Evolutionary conservation across 805 yeast genomes (phyloP), one percentile per base, ranked within the genome.

Genomic region (Candida xiaguanensis): DNA sequence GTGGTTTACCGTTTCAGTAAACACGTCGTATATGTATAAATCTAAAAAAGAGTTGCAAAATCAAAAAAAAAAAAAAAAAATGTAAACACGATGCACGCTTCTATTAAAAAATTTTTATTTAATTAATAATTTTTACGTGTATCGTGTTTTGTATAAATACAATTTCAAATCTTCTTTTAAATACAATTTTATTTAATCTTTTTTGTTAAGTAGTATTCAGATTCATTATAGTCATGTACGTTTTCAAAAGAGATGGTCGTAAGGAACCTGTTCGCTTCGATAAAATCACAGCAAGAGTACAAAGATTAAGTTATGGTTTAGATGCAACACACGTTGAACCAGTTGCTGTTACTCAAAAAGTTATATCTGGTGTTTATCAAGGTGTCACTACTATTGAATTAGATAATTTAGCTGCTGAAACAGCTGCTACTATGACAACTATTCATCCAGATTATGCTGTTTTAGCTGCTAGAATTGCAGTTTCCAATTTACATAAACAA

Each of bases 371-470:
- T 61, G 96, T 93, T 41, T 93, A 91, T 63, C 95, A 88, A 56
- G 98, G 98, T 55, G 99, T 93, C 38, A 89, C 91, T 55, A 93
- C 98, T 40, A 77, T 84, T 45, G 97, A 93, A 46, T 63, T 68
- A 46, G 74, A 68, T 48, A 67, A 68, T 52, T 66, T 68, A 50
- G 90, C 98, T 35, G 97, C 98, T 31, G 99, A 93, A 66, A 89
- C 96, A 26, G 95, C 96, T 42, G 98, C 98, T 31, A 85, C 84
- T 58, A 87, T 93, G 96, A 89, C 97, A 43, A 91, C 98, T 9
- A 78, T 86, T 46, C 98, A 91, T 63, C 98, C 98, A n/a, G 98
- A 93, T 67, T 90, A 91, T 55, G 96, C 97, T 19, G 80, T 82
- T 31, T 74, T 89, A 52, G 97, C 97, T 39, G 97, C 98, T 25